These are phyloP conservation scores for Populus ilicifolia DNA, from an alignment of 345 rosid genomes.

Conservation along the genomic window DNA sequence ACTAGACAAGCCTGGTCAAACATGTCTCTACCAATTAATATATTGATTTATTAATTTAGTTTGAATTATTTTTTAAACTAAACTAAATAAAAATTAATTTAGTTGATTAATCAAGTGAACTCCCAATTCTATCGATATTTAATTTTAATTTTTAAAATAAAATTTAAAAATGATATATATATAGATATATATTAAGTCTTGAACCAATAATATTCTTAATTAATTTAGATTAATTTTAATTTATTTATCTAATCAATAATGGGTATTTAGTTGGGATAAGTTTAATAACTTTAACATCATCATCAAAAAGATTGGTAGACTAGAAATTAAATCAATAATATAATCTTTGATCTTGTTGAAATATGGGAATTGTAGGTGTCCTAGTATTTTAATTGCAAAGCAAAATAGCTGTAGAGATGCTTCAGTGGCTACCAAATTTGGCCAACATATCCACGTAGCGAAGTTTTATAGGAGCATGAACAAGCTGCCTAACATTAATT, in stretches of 20 bases:
- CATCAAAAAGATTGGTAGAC: too few species aligned
- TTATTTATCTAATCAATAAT: too few species aligned
- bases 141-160: too few species aligned
- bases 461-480: not conserved
- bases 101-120: accelerated
- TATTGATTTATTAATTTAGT: too few species aligned
- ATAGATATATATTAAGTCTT: too few species aligned
- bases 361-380: not conserved
- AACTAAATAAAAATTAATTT: too few species aligned
- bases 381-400: not conserved
- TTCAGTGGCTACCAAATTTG: not conserved
- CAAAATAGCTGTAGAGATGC: not conserved
- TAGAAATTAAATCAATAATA: too few species aligned
- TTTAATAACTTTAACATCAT: too few species aligned
- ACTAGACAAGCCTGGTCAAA: too few species aligned
- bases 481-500: not conserved
- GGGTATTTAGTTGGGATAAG: too few species aligned
- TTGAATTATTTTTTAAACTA: too few species aligned
- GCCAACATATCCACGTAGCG: not conserved
- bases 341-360: not conserved
- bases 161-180: too few species aligned
- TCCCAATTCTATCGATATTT: accelerated
- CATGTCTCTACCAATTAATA: accelerated
- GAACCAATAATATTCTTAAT: accelerated
- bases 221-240: accelerated